Conservation (phyloP, 1,284 basidiomycete species). For the Ustilago shanxiensis region DNA sequence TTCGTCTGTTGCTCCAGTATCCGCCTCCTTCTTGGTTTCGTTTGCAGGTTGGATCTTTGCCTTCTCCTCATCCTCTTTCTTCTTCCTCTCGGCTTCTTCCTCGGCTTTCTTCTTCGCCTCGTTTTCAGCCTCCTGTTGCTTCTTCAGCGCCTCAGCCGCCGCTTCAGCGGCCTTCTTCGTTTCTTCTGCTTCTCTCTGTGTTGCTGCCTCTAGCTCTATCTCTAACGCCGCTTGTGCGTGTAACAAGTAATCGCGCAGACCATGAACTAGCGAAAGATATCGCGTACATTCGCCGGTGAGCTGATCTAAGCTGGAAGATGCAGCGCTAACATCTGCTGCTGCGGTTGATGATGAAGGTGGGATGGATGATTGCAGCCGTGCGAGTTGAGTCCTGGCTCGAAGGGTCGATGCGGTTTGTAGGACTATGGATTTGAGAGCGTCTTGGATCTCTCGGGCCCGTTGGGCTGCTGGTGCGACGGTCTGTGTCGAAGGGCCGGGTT, state of each 20-base stretch:
- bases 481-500: conserved; percentile 11
- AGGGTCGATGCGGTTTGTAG: conserved; percentile 48
- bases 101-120: conserved; percentile 1
- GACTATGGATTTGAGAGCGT: conserved; percentile 44
- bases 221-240: conserved; percentile 49
- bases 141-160: conserved; percentile 32
- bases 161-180: conserved; percentile 29
- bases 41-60: not conserved
- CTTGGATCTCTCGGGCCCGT: conserved; percentile 44
- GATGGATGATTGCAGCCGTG: conserved; percentile 20
- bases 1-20: not conserved
- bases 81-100: conserved; percentile 1
- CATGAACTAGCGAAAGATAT: conserved; percentile 43
- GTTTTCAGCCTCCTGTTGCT: conserved; percentile 29
- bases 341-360: conserved; percentile 17
- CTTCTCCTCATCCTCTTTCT: not conserved
- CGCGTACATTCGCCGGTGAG: conserved; percentile 40
- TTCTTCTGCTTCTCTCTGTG: conserved; percentile 42
- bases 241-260: conserved; percentile 41
- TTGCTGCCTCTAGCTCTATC: conserved; percentile 49
- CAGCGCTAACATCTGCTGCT: conserved; percentile 14
- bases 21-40: not conserved
- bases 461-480: conserved; percentile 11
- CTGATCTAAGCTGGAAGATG: conserved; percentile 30
- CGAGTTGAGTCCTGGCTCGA: conserved; percentile 41